Conservation (phyloP, 805 yeast species). For the Lipomyces oligophaga region DNA sequence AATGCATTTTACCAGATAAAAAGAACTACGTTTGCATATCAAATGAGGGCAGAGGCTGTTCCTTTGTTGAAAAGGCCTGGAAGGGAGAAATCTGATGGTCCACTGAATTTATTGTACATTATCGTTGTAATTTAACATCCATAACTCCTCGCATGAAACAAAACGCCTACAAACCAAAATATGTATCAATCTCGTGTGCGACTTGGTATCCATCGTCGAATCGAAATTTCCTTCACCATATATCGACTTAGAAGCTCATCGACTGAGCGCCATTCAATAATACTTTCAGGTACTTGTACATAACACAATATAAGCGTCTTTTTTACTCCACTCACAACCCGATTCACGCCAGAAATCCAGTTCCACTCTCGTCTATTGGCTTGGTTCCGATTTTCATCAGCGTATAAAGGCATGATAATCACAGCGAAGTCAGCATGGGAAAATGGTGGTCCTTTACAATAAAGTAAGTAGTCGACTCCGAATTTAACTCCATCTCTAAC, state of each 20-base stretch:
- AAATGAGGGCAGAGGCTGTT: conserved; percentile 68
- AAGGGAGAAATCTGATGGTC: conserved; percentile 47
- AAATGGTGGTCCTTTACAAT: conserved; percentile 91
- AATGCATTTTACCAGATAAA: conserved; percentile 71
- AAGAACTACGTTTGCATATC: conserved; percentile 74
- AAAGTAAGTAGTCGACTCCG: conserved; percentile 79
- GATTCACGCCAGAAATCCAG: conserved; percentile 64
- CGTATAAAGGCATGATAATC: conserved; percentile 44
- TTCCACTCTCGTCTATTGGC: conserved; percentile 43
- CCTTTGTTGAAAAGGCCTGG: conserved; percentile 75
- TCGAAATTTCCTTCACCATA: conserved; percentile 60
- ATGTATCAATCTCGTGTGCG: conserved; percentile 63
- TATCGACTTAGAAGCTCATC: conserved; percentile 43
- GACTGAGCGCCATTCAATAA: conserved; percentile 34
- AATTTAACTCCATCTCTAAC: conserved; percentile 87
- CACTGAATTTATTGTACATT: too few relatives aligned
- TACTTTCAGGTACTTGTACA: conserved; percentile 53
- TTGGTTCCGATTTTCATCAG: conserved; percentile 34
- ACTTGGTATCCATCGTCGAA: conserved; percentile 82
- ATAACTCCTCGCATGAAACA: not conserved
- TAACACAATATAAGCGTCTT: conserved; percentile 69
- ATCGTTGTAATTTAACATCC: too few relatives aligned
- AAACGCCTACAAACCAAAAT: not conserved
- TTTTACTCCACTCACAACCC: conserved; percentile 84
- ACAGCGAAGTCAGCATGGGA: conserved; percentile 88